Evolutionary conservation across 495 filamentous ascomycete genomes (phyloP).

Genomic region (Aspergillus coremiiformis): DNA sequence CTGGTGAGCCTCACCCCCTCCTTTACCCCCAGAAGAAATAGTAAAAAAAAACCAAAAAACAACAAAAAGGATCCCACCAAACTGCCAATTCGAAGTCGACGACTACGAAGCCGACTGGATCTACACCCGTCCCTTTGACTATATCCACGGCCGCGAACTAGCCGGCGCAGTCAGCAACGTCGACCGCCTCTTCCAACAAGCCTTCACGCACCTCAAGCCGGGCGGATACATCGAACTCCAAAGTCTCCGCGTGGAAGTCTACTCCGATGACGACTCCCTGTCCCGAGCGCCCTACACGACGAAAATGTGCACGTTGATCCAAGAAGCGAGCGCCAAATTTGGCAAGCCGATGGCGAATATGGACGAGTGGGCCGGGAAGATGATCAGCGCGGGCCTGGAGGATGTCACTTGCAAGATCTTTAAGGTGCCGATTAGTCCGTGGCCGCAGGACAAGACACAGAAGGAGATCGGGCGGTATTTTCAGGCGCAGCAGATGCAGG

Average conservation of each 20-base stretch:
- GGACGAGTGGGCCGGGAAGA: slow-evolving; percentile 23
- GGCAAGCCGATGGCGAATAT: slow-evolving; percentile 41
- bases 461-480: slow-evolving; percentile 61
- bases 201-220: slow-evolving; percentile 43
- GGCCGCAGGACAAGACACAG: slow-evolving; percentile 55
- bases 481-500: slow-evolving; percentile 48
- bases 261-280: slow-evolving; percentile 44
- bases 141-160: slow-evolving; percentile 44
- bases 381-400: slow-evolving; percentile 46
- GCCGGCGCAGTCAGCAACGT: slow-evolving; percentile 42
- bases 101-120: slow-evolving; percentile 47
- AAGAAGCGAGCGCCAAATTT: slow-evolving; percentile 41
- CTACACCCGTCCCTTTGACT: slow-evolving; percentile 42
- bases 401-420: slow-evolving; percentile 50
- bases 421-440: slow-evolving; percentile 56
- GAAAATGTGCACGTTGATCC: slow-evolving; percentile 40
- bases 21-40: not conserved
- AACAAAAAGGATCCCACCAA: slow-evolving; percentile 41
- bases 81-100: slow-evolving; percentile 56
- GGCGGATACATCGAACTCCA: slow-evolving; percentile 61
- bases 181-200: slow-evolving; percentile 18
- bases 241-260: slow-evolving; percentile 42
- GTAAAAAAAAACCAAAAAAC: too few relatives aligned
- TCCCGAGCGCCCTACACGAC: slow-evolving; percentile 39
- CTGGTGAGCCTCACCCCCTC: slow-evolving; percentile 23